Conservation (phyloP, 1,139 yeast species). For the Geotrichum cucujoidarum region DNA sequence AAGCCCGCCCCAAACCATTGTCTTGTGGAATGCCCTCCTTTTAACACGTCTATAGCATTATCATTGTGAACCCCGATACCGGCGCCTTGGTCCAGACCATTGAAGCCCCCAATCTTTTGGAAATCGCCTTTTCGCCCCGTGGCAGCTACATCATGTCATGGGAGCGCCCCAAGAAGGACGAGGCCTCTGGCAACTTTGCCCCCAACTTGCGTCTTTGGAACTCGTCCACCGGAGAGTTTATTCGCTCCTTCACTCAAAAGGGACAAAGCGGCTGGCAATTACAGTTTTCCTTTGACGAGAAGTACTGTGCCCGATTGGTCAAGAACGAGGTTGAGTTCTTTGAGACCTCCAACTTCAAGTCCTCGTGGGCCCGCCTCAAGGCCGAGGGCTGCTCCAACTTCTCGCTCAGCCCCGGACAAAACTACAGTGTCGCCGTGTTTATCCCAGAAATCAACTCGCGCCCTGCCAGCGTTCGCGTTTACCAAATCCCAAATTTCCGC, state of each 20-base stretch:
- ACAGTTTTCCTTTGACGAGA: conserved; percentile 78
- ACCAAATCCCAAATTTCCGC: conserved; percentile 62
- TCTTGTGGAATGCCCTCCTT: not conserved
- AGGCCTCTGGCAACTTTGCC: conserved; percentile 57
- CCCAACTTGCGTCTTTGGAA: conserved; percentile 77
- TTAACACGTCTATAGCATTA: conserved; percentile 38
- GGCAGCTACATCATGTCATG: conserved; percentile 85
- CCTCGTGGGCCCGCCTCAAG: conserved; percentile 58
- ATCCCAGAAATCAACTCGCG: conserved; percentile 71
- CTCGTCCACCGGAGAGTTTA: conserved; percentile 43
- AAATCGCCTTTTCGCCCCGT: conserved; percentile 78
- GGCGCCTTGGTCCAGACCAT: conserved; percentile 45
- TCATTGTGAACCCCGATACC: conserved; percentile 53
- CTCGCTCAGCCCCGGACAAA: conserved; percentile 80
- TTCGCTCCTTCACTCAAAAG: conserved; percentile 69
- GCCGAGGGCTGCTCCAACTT: conserved; percentile 50
- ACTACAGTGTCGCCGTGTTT: conserved; percentile 88
- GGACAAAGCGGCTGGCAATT: conserved; percentile 90
- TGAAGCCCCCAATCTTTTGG: conserved; percentile 62
- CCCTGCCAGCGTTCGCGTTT: conserved; percentile 85
- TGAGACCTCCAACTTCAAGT: conserved; percentile 50
- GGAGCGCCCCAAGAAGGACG: conserved; percentile 72
- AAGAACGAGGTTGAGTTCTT: conserved; percentile 63
- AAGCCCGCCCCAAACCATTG: conserved; percentile 7
- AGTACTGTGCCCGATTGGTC: conserved; percentile 59